Conservation (phyloP, 495 filamentous ascomycete genomes). For the Baudoinia panamericana region DNA sequence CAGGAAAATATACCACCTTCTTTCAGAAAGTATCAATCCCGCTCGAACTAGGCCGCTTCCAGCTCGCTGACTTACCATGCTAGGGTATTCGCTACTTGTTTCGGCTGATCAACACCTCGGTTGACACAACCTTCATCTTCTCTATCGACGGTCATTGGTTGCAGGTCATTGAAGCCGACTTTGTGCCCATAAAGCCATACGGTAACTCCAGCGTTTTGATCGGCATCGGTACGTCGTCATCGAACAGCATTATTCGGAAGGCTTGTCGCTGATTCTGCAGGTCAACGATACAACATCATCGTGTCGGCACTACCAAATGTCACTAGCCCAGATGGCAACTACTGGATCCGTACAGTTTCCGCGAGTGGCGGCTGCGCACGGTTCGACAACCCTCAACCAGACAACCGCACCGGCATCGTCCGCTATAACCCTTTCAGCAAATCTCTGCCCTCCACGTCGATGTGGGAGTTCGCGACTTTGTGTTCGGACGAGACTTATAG, state of each 20-base stretch:
- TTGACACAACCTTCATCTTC: conserved; percentile 48
- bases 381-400: conserved; percentile 2
- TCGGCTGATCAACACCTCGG: conserved; percentile 23
- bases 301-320: too few relatives aligned
- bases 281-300: conserved; percentile 30
- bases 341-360: conserved; percentile 26
- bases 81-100: background rate
- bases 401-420: conserved; percentile 5
- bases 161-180: conserved; percentile 33
- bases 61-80: background rate
- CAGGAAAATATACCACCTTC: background rate
- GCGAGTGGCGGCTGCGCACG: too few relatives aligned
- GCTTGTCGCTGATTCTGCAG: too few relatives aligned
- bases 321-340: too few relatives aligned
- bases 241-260: background rate
- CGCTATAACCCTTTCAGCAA: conserved; percentile 4
- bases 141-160: conserved; percentile 36
- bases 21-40: too few relatives aligned
- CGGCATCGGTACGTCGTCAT: background rate
- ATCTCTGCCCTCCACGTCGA: too few relatives aligned
- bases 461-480: too few relatives aligned
- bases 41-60: too few relatives aligned
- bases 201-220: conserved; percentile 15
- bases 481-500: too few relatives aligned
- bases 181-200: conserved; percentile 32